Evolutionary conservation across 257 asterid species (phyloP), one percentile per base, ranked within the genome.

Genomic region (Cynanchum wilfordii): DNA sequence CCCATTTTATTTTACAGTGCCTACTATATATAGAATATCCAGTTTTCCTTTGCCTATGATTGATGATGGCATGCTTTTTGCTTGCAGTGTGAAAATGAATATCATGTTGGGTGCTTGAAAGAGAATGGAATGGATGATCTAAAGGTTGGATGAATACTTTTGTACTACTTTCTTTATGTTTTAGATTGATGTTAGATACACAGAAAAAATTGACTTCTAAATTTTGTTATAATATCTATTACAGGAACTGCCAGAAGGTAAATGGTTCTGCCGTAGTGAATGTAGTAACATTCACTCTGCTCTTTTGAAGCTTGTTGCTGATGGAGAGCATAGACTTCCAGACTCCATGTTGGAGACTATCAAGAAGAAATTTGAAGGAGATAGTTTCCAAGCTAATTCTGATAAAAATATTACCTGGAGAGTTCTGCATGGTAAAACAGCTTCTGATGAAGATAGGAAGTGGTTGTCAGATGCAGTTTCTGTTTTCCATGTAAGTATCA

Each of bases 21-120:
- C 19, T 27, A 59, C 36, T 50, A 4, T 25, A 33, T 6, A 44
- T 47, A 33, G 19, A n/a, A 19, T 25, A 25, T 57, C 45, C 12
- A 20, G 7, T 72, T 59, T 8, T 24, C 54, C 8, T 44, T 27
- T 57, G 55, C 29, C 33, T 56, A 13, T 70, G 29, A 54, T 62
- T 64, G 71, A 68, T 64, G 71, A 68, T 64, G 8, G 10, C 49
- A 27, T 45, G 30, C 22, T 5, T 73, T 51, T 78, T 73, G 77
- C 62, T 78, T 82, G 80, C 76, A 95, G 97, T 95, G 98, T 72
- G 98, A 95, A 81, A 90, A 84, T 74, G 98, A 95, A 78, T 92
- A 87, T 73, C 99, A 95, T 69, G 89, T 92, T 63, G 90, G 94
- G 69, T 95, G 98, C 79, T 79, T 95, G 79, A 87, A 83, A 87